Evolutionary conservation across 163 green algal genomes (phyloP).

Genomic region (Volvox carteri): DNA sequence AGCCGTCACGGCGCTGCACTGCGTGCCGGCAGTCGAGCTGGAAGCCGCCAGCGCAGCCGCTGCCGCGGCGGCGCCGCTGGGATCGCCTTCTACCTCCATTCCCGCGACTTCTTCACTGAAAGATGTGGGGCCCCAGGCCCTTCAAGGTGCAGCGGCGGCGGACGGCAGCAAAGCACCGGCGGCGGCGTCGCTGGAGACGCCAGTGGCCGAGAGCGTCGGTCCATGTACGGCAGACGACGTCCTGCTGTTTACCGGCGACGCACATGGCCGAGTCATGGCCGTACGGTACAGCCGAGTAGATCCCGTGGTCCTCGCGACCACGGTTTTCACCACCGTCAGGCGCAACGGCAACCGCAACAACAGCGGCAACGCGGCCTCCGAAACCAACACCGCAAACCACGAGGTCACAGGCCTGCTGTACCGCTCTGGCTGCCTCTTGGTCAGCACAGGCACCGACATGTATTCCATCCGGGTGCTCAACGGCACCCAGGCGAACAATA

Average conservation of each 20-base stretch:
- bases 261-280: slow-evolving; percentile 17
- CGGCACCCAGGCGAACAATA: not conserved
- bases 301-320: slow-evolving; percentile 6
- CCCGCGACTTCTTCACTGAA: no score
- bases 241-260: slow-evolving; percentile 46
- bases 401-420: slow-evolving; percentile 35
- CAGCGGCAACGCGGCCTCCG: not conserved
- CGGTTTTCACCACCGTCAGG: not conserved
- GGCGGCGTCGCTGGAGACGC: not conserved
- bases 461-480: slow-evolving; percentile 7
- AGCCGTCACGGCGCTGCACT: slow-evolving; percentile 40
- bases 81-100: no score
- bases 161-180: not conserved
- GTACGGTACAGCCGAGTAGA: slow-evolving; percentile 20
- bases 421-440: not conserved
- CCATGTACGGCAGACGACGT: slow-evolving; percentile 13
- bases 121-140: no score
- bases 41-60: not conserved
- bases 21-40: slow-evolving; percentile 27
- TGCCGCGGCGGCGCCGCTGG: not conserved
- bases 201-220: not conserved
- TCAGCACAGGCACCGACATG: slow-evolving; percentile 21
- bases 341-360: not conserved
- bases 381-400: not conserved
- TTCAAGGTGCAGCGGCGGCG: not conserved